Percentiles rank a stretch among this genome's conserved stretches.
Evolutionary conservation across 2,329 filamentous ascomycete genomes (phyloP).

Genomic region (Incumbomyces lentus): DNA sequence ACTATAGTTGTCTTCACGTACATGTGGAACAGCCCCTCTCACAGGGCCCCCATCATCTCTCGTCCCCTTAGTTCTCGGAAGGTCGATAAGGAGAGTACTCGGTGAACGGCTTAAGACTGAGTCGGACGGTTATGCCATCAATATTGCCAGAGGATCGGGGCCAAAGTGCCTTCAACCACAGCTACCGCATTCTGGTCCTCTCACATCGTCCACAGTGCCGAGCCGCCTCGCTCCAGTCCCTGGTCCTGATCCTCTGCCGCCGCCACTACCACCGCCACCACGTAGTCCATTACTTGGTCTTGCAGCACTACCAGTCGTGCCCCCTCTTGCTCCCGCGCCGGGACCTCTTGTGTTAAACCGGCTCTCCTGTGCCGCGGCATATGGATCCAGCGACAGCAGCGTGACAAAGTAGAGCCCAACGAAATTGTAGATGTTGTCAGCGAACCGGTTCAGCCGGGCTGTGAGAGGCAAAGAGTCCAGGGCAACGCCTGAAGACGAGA

Average conservation of each 20-base stretch:
- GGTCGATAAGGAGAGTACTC: no score
- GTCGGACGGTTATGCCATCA: no score
- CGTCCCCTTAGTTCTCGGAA: no score
- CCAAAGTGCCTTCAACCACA: conserved; percentile 25
- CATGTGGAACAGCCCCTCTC: no score
- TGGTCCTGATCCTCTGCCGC: no score
- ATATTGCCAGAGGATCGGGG: no score
- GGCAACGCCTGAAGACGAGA: background rate
- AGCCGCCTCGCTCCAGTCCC: conserved; percentile 27
- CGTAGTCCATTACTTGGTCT: no score
- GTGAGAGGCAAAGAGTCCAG: conserved; percentile 33
- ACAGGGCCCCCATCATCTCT: no score
- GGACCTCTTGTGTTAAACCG: conserved; percentile 33
- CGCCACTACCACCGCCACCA: conserved; percentile 24
- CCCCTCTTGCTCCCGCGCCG: conserved; percentile 23
- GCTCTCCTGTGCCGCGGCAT: conserved; percentile 35
- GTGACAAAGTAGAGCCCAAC: conserved; percentile 40
- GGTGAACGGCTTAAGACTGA: no score
- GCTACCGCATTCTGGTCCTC: conserved; percentile 38
- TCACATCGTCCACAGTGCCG: conserved; percentile 38
- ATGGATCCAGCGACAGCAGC: conserved; percentile 39
- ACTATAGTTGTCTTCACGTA: no score
- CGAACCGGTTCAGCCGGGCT: conserved; percentile 32
- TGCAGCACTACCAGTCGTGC: conserved; percentile 14
- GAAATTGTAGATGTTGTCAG: conserved; percentile 36